These are phyloP conservation scores for Rhodocollybia butyracea DNA, from an alignment of 768 basidiomycete genomes.

Conservation along the genomic window DNA sequence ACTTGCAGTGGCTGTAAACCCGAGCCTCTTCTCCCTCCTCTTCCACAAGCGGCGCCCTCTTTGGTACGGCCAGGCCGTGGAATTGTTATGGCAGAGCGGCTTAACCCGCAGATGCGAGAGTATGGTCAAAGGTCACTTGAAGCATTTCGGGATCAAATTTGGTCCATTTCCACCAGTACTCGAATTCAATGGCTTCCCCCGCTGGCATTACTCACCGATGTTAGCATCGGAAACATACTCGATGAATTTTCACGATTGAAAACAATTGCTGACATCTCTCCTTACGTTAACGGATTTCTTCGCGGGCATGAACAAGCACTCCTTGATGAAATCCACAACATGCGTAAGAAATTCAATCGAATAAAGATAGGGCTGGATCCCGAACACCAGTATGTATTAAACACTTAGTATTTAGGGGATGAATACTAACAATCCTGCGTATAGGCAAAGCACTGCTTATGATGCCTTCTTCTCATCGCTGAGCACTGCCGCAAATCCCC, in stretches of 20 bases:
- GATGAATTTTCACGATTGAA: neutral
- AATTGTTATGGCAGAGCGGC: neutral
- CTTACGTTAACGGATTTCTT: neutral
- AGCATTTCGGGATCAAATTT: neutral
- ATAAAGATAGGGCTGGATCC: neutral
- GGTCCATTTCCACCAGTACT: neutral
- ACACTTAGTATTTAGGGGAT: slow-evolving; percentile 10
- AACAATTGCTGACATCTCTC: neutral
- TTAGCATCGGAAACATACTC: neutral
- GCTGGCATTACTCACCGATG: neutral
- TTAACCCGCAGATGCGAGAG: neutral
- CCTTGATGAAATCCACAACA: neutral
- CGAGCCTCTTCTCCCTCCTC: neutral
- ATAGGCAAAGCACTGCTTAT: slow-evolving; percentile 10
- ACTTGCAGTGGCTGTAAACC: neutral
- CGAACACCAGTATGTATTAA: neutral
- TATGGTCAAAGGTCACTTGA: neutral
- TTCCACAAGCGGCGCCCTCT: neutral
- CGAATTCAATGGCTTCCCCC: neutral
- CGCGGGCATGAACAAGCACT: neutral
- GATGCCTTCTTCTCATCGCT: too few relatives aligned
- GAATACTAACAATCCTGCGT: slow-evolving; percentile 11
- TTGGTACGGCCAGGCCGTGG: neutral
- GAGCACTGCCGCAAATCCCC: too few relatives aligned
- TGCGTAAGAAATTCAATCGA: neutral